Evolutionary conservation across 495 filamentous ascomycete species (phyloP).

Genomic region (Penicillium pulvis): DNA sequence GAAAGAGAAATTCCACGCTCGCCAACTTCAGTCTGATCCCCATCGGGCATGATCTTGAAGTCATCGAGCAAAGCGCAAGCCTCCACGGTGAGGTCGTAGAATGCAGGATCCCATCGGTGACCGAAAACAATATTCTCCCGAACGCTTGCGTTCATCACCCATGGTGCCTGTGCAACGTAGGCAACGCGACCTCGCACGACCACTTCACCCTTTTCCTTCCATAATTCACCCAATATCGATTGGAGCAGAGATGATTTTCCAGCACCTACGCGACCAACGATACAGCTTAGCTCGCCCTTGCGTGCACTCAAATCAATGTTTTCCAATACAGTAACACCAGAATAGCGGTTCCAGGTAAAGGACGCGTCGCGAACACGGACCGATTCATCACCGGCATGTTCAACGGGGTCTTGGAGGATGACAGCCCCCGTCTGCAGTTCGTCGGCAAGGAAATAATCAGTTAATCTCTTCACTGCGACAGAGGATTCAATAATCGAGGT

Average conservation of each 20-base stretch:
- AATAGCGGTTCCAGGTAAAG: conserved; percentile 92
- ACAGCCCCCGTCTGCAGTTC: conserved; percentile 90
- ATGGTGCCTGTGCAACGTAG: conserved; percentile 89
- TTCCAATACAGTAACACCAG: conserved; percentile 59
- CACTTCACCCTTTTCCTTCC: conserved; percentile 86
- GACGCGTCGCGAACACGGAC: conserved; percentile 80
- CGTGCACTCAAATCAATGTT: conserved; percentile 84
- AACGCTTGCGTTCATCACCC: conserved; percentile 98
- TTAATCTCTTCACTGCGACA: conserved; percentile 86
- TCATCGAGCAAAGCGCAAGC: conserved; percentile 93
- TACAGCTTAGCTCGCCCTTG: conserved; percentile 90
- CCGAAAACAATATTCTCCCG: conserved; percentile 98
- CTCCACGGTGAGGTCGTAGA: conserved; percentile 92
- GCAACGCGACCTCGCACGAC: conserved; percentile 77
- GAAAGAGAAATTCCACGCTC: conserved; percentile 97
- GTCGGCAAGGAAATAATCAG: conserved; percentile 81
- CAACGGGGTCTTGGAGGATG: conserved; percentile 61
- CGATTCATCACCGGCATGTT: conserved; percentile 78
- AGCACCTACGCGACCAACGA: conserved; percentile 91
- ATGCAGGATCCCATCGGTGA: conserved; percentile 88
- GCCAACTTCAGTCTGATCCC: conserved; percentile 94
- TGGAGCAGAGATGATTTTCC: conserved; percentile 94
- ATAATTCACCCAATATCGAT: conserved; percentile 84
- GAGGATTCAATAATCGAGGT: conserved; percentile 94
- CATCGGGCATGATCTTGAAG: conserved; percentile 90